phyloP scores from a whole-genome alignment of 1,139 yeast genomes.

The Tardiomyces blankii region DNA sequence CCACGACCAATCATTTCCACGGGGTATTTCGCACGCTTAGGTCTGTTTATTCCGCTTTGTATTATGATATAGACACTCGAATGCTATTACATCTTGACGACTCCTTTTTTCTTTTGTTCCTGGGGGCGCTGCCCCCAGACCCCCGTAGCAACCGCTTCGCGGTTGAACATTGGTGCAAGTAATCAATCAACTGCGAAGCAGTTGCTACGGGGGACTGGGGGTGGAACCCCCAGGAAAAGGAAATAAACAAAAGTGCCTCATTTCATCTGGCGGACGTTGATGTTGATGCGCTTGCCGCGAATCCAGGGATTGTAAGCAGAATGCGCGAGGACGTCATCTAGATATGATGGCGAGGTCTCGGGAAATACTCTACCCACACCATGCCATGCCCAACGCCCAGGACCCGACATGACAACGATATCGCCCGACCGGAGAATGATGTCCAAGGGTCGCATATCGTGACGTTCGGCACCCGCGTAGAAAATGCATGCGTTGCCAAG shows the following conservation, averaged over 20 bases:
- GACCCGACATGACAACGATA: slow-evolving; percentile 31
- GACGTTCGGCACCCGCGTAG: slow-evolving; percentile 20
- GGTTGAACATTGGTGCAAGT: too few relatives aligned
- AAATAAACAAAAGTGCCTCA: too few relatives aligned
- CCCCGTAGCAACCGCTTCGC: too few relatives aligned
- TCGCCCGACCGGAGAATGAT: slow-evolving; percentile 30
- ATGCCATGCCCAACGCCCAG: slow-evolving; percentile 30
- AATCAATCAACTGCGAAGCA: too few relatives aligned
- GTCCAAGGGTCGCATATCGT: slow-evolving; percentile 18
- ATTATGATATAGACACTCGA: too few relatives aligned
- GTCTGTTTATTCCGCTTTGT: too few relatives aligned
- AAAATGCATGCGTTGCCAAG: slow-evolving; percentile 31
- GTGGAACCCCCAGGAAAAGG: too few relatives aligned
- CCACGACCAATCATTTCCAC: neutral
- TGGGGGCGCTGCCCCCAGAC: too few relatives aligned
- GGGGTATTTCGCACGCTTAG: too few relatives aligned
- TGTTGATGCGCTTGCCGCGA: slow-evolving; percentile 26
- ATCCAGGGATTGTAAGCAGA: slow-evolving; percentile 23
- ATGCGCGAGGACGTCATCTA: slow-evolving; percentile 7
- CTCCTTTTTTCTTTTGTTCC: too few relatives aligned
- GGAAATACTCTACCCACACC: slow-evolving; percentile 31
- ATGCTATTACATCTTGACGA: neutral
- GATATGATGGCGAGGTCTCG: slow-evolving; percentile 23
- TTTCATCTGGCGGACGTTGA: slow-evolving; percentile 32
- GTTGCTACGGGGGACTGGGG: too few relatives aligned